Base-by-base conservation (phyloP, 2,329 filamentous ascomycete genomes). In the Paecilomyces dactylethromorphus region DNA sequence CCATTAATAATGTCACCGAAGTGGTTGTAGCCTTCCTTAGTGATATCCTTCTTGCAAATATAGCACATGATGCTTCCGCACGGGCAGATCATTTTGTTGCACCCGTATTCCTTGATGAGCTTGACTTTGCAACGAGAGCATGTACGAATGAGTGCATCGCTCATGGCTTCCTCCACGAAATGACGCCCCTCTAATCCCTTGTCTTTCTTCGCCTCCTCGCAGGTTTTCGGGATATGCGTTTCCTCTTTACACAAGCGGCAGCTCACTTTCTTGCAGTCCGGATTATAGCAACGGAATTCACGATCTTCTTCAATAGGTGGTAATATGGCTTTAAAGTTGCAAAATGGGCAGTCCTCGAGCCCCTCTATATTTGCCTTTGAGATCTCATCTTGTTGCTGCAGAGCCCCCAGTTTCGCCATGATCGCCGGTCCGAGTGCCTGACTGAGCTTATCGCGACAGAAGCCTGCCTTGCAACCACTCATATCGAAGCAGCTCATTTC, bases 61-160 rank as follows among this genome's bases (percentile, higher is more conserved):
- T 79, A 83, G 72, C 84, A 87, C 71, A 86, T 83, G 7, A 76
- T 59, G 51, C 80, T 79, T 3, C 66, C 60, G 65, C 84, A 87
- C n/a, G 81, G 81, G 71, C 91, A 96, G 0, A 72, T 81, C 83
- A 96, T 90, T 74, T 92, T 92, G 76, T 95, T 95, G 76, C 91
- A 96, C 2, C 91, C 91, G 32, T 78, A 71, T 35, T 87, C 83
- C 69, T 95, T 96, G 70, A 95, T 82, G 66, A 93, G 94, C 0
- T 87, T 85, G n/a, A 85, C 83, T n/a, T 81, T 78, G 74, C 89
- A 87, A 62, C 78, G 79, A 61, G 79, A 71, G 56, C 91, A 96
- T 29, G 79, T 85, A 21, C 91, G 84, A 57, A 95, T 88, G 64
- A 95, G 67, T 1, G 91, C 91, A 15, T 83, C 81, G 2, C 89